Base-by-base conservation (phyloP, 768 basidiomycete genomes). In the Mycena venus region DNA sequence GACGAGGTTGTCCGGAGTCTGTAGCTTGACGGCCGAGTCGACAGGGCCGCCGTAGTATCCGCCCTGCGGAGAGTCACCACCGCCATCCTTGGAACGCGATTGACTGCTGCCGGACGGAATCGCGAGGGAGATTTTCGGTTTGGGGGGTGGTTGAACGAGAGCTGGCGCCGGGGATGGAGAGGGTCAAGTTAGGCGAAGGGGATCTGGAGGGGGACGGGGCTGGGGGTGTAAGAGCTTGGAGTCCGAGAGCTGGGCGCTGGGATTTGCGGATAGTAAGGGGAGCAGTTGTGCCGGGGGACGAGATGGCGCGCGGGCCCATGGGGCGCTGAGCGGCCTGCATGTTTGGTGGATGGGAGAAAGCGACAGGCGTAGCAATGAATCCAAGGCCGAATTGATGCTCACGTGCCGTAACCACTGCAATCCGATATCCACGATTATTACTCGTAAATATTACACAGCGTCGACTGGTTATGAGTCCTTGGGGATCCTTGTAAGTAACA, bases 11-110 rank as follows among this genome's bases (percentile, higher is more conserved):
- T 79, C 82, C 8, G 78, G 77, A 59, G 80, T 77, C 63, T 77
- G 80, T 19, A 77, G 59, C 62, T 68, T 79, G 70, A 78, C 68
- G 66, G 79, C 64, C 8, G 76, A 77, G 59, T 79, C 81, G 27
- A 76, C 77, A 11, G 86, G 86, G 56, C 88, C 88, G 69, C 87
- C 86, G 70, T 86, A 86, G 76, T 89, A 89, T 61, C 82, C 84
- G 64, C 73, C 70, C 82, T 83, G 60, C 83, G 84, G 27, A 81
- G 75, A 79, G 19, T 84, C 84, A 9, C 76, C 80, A 27, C 55
- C 72, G 5, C 65, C 69, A 38, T n/a, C 17, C 38, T 63, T 61
- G 32, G 47, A 53, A 53, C n/a, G 27, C 21, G 36, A 10, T 3
- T 67, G 65, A 65, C 75, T 62, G 64, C 75, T 63, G 77, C 74